These are phyloP conservation scores for Pleodorina starrii DNA, from an alignment of 139 green algal species.

Conservation along the genomic window DNA sequence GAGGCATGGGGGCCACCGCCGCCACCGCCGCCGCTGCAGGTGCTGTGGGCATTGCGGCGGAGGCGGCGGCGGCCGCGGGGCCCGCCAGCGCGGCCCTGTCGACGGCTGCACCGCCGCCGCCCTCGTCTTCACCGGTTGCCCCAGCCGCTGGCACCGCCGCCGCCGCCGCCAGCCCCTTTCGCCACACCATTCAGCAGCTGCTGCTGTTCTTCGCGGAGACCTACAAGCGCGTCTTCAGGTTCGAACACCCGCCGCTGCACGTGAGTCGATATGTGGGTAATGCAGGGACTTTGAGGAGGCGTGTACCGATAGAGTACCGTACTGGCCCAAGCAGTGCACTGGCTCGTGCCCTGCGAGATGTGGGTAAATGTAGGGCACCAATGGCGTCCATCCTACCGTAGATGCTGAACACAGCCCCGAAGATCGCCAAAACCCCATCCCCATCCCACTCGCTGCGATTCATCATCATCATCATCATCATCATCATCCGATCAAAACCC, in stretches of 20 bases:
- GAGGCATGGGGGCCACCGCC: not conserved
- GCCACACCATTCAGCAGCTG: conserved; percentile 71
- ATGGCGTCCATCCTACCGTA: not conserved
- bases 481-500: not conserved
- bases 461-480: not conserved
- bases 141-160: too few relatives aligned
- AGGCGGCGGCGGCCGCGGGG: not conserved
- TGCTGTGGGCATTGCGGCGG: not conserved
- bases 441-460: not conserved
- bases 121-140: too few relatives aligned
- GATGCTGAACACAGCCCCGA: not conserved
- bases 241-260: conserved; percentile 91
- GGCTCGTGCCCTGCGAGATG: not conserved
- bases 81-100: not conserved
- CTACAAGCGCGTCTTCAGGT: conserved; percentile 87
- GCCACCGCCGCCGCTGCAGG: not conserved
- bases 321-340: not conserved
- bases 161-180: conserved; percentile 60
- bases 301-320: not conserved
- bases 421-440: not conserved
- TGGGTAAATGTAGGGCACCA: not conserved
- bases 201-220: conserved; percentile 85
- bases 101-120: not conserved
- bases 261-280: conserved; percentile 35
- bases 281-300: not conserved